Base-by-base conservation (phyloP, 2,329 filamentous ascomycete genomes). In the Diplodia mutila region DNA sequence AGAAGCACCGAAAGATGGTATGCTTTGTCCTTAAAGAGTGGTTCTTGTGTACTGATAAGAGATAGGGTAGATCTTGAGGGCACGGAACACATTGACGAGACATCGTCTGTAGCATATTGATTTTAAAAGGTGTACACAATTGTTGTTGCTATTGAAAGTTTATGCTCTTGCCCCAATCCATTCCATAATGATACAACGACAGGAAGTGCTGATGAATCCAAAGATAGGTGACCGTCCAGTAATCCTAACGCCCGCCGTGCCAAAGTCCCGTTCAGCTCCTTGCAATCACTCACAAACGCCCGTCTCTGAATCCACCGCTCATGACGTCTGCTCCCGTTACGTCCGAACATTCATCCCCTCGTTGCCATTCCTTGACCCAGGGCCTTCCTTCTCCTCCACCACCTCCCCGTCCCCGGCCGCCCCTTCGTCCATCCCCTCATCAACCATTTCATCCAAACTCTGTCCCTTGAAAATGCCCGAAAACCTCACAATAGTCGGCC, bases 401-500 rank as follows among this genome's bases (percentile, higher is more conserved):
- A 48, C 55, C 25, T 61, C 55, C 18, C n/a, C n/a, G n/a, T 48
- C 57, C 7, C 4, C 55, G 8, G 25, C 39, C 18, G 2, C 18
- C 9, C 39, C 57, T 25, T 61, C 57, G 16, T 61, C 57, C 18
- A 48, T 25, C 11, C 14, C 52, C 51, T 66, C 63, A 7, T 66
- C 63, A n/a, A 66, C 63, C 25, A 39, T 57, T 11, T 66, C 63
- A 18, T 55, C 39, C 37, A 66, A 14, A 12, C 52, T 57, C 52
- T 66, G 37, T n/a, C 63, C 25, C 25, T 66, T 66, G 25, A 66
- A 37, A 37, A 49, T 57, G 16, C 51, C 52, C 63, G 57, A 61
- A 8, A 66, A 66, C 63, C 52, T 21, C 25, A 66, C 63, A 9
- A 66, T 66, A 8, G 51, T 55, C 37, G 63, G 63, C 52, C 63